Evolutionary conservation across 2,329 filamentous ascomycete species (phyloP), one percentile per base, ranked within the genome.

Genomic region (Calonectria honghensis): DNA sequence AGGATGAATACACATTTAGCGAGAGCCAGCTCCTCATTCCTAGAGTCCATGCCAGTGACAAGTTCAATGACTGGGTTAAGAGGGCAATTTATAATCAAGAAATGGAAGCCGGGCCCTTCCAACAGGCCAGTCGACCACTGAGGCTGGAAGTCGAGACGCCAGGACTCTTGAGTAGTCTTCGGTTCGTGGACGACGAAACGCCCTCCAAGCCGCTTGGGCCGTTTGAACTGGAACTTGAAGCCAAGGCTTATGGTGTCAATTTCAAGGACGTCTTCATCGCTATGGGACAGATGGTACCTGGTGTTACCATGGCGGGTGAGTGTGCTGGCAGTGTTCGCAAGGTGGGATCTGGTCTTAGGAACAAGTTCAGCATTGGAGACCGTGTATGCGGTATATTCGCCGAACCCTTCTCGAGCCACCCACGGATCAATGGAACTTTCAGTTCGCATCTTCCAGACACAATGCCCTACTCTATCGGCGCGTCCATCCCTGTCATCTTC

Each of bases 261-360:
- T 85, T 85, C 77, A 83, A 83, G 52, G 84, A 86, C 51, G 81
- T 85, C 5, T 79, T 85, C 2, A 81, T 85, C 27, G 81, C 84
- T 2, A 73, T 84, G 20, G 85, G 85, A 4, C 81, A 84, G 63
- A 75, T 85, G 6, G 77, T 79, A 0, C 79, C 80, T 1, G 73
- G 79, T 11, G 77, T 76, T 2, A 70, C 75, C 16, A 82, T 86
- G 76, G 82, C 81, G 4, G 80, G 81, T 7, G 85, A 86, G 66
- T 82, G 81, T 32, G 78, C 82, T 5, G 85, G 85, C 5, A 70
- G 83, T 7, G 77, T 85, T 4, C 75, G 79, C 1, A 77, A 78
- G 13, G 82, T 85, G 3, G 85, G 83, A 3, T 61, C 68, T 11
- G 78, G 79, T 18, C 80, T 83, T 14, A 51, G 68, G 24, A 82